Evolutionary conservation across 169 alveolate species (phyloP).

Genomic region (Eimeria sp.): DNA sequence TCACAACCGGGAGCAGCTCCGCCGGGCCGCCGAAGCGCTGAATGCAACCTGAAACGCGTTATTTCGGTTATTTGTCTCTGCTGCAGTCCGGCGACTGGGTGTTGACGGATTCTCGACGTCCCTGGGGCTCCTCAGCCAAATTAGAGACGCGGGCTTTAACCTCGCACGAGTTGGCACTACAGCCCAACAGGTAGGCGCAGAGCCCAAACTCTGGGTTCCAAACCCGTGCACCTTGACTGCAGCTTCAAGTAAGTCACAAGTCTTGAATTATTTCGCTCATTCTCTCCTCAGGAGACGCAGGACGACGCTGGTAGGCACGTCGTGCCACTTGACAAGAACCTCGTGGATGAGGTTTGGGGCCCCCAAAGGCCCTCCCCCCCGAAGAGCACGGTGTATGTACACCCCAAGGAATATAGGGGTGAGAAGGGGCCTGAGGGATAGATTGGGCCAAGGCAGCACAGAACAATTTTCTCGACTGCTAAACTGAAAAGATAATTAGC

Average conservation of each 20-base stretch:
- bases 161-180: constrained; percentile 5
- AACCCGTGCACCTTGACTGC: background rate
- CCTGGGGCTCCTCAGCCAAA: constrained; percentile 15
- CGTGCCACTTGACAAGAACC: constrained; percentile 42
- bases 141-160: constrained; percentile 55
- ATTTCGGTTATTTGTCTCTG: background rate
- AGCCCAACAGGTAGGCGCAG: constrained; percentile 26
- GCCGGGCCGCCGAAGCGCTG: background rate
- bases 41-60: background rate
- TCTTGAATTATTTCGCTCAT: background rate
- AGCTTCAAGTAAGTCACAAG: background rate
- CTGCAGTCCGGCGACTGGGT: constrained; percentile 73
- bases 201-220: background rate
- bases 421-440: background rate
- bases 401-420: constrained; percentile 62
- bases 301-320: background rate
- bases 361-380: constrained; percentile 55
- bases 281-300: background rate
- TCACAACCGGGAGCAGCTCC: background rate
- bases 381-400: constrained; percentile 56
- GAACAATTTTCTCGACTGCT: background rate
- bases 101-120: constrained; percentile 71
- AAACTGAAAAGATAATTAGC: background rate
- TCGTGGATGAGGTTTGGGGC: constrained; percentile 83
- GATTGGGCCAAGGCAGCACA: background rate